These are phyloP conservation scores for Pseudogymnoascus verrucosus DNA, from an alignment of 2,329 filamentous ascomycete species.

Conservation along the genomic window DNA sequence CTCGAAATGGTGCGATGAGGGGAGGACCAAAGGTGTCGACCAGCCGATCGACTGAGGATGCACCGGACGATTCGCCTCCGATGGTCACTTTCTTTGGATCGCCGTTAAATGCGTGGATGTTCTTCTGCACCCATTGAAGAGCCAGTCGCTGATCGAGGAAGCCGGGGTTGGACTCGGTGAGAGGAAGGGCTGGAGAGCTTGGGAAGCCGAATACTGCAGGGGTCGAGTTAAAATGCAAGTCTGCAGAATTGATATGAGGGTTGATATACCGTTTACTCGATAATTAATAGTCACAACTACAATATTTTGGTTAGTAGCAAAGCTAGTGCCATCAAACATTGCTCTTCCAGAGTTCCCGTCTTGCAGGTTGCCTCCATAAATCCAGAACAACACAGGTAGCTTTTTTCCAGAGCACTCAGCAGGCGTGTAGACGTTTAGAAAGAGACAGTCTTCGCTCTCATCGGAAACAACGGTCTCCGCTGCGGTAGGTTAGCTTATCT, in stretches of 20 bases:
- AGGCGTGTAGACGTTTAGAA: slow-evolving; percentile 10
- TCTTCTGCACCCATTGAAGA: slow-evolving; percentile 43
- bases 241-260: not conserved
- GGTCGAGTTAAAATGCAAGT: not conserved
- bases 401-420: not conserved
- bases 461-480: not conserved
- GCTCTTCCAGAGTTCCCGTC: slow-evolving; percentile 11
- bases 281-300: slow-evolving; percentile 18
- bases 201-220: slow-evolving; percentile 40
- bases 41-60: slow-evolving; percentile 20
- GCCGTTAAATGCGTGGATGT: slow-evolving; percentile 46
- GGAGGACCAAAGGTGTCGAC: not conserved
- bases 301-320: slow-evolving; percentile 15
- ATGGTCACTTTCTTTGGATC: slow-evolving; percentile 43
- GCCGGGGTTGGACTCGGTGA: slow-evolving; percentile 38
- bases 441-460: slow-evolving; percentile 13
- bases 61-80: slow-evolving; percentile 49
- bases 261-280: slow-evolving; percentile 10
- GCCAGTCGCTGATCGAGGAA: slow-evolving; percentile 44
- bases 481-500: not conserved
- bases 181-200: slow-evolving; percentile 36
- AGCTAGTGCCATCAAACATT: slow-evolving; percentile 15
- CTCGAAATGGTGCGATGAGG: slow-evolving; percentile 11
- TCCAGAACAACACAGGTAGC: slow-evolving; percentile 11
- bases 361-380: slow-evolving; percentile 10